Percentiles rank a stretch among this genome's conserved stretches.
Conservation (phyloP, 2,329 filamentous ascomycete genomes). For the Dactylellina drechsleri region DNA sequence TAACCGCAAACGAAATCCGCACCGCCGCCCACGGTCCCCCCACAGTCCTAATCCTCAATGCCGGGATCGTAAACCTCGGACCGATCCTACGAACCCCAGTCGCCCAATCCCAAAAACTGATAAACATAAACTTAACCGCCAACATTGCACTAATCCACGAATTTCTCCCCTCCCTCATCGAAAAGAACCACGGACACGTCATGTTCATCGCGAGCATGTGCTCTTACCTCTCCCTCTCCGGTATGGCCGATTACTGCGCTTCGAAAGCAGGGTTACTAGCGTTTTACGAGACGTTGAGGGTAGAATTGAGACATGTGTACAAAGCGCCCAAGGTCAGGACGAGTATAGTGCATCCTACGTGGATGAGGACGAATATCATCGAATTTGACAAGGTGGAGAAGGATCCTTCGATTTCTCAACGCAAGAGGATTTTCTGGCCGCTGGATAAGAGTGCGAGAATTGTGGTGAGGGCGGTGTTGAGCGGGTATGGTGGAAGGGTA, state of each 20-base stretch:
- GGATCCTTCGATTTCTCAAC: neutral
- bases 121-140: slow-evolving; percentile 75
- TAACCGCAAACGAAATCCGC: slow-evolving; percentile 60
- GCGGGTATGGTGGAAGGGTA: slow-evolving; percentile 39
- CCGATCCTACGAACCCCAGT: slow-evolving; percentile 22
- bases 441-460: slow-evolving; percentile 25
- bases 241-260: slow-evolving; percentile 74
- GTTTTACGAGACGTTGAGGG: slow-evolving; percentile 74
- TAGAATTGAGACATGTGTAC: slow-evolving; percentile 70
- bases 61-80: slow-evolving; percentile 61
- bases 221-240: slow-evolving; percentile 70
- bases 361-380: slow-evolving; percentile 66
- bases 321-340: slow-evolving; percentile 72
- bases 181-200: slow-evolving; percentile 75
- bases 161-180: slow-evolving; percentile 74
- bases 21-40: slow-evolving; percentile 60
- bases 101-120: slow-evolving; percentile 60
- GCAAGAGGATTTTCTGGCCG: slow-evolving; percentile 29
- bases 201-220: slow-evolving; percentile 75
- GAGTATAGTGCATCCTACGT: slow-evolving; percentile 72
- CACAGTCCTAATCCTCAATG: slow-evolving; percentile 62
- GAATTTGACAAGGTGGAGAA: slow-evolving; percentile 29
- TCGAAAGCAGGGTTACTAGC: slow-evolving; percentile 73
- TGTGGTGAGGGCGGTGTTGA: slow-evolving; percentile 25
- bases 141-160: slow-evolving; percentile 74